phyloP scores from a whole-genome alignment of 192 early-diverging fungal genomes.

The Umbelopsis vinacea region DNA sequence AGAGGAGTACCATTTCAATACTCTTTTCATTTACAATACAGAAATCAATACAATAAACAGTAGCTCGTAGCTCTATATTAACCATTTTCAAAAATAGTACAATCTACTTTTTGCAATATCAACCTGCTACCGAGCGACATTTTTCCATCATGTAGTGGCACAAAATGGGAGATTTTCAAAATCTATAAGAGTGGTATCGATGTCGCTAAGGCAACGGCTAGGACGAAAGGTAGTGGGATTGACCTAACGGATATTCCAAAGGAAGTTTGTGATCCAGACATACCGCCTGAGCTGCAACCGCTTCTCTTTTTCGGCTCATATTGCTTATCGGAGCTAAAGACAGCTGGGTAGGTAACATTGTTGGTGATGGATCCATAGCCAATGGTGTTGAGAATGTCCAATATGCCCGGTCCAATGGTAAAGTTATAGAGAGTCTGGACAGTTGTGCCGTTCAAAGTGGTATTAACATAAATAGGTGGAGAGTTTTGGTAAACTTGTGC shows the following conservation, averaged over 20 bases:
- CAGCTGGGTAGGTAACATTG: slow-evolving; percentile 26
- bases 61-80: slow-evolving; percentile 20
- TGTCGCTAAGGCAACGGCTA: not conserved
- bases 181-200: too few species aligned
- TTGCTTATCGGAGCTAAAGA: slow-evolving; percentile 12
- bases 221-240: not conserved
- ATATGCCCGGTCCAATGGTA: slow-evolving; percentile 41
- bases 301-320: slow-evolving; percentile 8
- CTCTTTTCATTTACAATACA: slow-evolving; percentile 14
- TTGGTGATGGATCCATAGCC: slow-evolving; percentile 40
- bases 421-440: slow-evolving; percentile 26
- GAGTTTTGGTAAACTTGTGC: slow-evolving; percentile 13
- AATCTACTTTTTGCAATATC: not conserved
- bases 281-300: not conserved
- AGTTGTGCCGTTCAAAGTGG: slow-evolving; percentile 5
- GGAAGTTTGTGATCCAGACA: not conserved
- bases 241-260: not conserved
- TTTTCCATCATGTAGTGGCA: too few species aligned
- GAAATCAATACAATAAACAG: slow-evolving; percentile 15
- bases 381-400: slow-evolving; percentile 39
- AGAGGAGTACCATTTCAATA: not conserved
- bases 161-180: too few species aligned
- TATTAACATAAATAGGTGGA: slow-evolving; percentile 28
- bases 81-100: not conserved
- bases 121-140: not conserved